Base-by-base conservation (phyloP, 306 rosid species). In the Morella rubra region DNA sequence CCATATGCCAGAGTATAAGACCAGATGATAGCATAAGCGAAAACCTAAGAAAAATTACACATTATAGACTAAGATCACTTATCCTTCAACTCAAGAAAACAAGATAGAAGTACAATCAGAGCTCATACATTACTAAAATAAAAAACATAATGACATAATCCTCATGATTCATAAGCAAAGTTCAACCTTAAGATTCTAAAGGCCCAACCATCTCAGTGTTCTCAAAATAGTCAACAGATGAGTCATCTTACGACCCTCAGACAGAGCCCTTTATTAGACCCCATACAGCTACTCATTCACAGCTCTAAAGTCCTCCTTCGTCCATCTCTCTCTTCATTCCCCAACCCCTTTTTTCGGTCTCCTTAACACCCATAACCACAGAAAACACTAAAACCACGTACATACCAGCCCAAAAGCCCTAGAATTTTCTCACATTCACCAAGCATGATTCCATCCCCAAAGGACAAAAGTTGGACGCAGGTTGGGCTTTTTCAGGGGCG, bases 1-100 rank as follows among this genome's bases (percentile, higher is more conserved):
- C 27, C 8, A 66, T 27, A 59, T 41, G 19, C 18, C 22, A 77
- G 19, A 44, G 71, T n/a, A 78, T 73, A 54, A 47, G 60, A 73
- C 52, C 15, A 49, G 13, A 64, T 50, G 51, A 24, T 3, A 1
- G 42, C 2, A 68, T 14, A 59, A 20, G 44, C 8, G 22, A 44
- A 72, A 61, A 42, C 22, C 4, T 51, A 4, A 27, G 8, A 32
- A 8, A 42, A 14, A 45, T 22, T 37, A 6, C 20, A 6, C 22
- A 42, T 42, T 44, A 54, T 45, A 49, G 16, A 12, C 3, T 32
- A 32, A 2, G 37, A 32, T 2, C 37, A 32, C 37, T 32, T 2
- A 32, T 32, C 37, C 37, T 32, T 32, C 37, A 32, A 32, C 37
- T 32, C 37, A 32, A 32, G 37, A 32, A 32, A 32, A 32, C 37